These are phyloP conservation scores for Solanum appendiculatum DNA, from an alignment of 257 asterid genomes.

Conservation along the genomic window DNA sequence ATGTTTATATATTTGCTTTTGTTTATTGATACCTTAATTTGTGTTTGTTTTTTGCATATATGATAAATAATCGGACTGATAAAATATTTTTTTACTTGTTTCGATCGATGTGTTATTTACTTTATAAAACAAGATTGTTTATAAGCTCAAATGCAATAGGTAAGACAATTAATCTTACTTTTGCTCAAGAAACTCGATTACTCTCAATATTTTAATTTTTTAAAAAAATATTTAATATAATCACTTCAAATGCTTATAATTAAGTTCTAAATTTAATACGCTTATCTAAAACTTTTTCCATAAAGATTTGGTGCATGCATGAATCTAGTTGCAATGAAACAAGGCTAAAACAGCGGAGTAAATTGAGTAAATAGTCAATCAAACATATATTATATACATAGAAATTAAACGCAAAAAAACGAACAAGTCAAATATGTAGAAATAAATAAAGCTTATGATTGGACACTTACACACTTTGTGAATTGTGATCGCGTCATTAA, in stretches of 20 bases:
- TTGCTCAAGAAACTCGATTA: no score
- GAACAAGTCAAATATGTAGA: neutral
- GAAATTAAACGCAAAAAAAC: neutral
- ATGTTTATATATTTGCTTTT: neutral
- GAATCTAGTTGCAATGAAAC: neutral
- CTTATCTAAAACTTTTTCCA: no score
- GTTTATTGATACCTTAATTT: neutral
- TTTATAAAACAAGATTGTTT: neutral
- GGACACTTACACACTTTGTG: neutral
- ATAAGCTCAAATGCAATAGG: neutral
- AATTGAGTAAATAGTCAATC: neutral
- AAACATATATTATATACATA: neutral
- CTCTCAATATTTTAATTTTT: no score
- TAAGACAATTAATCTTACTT: no score
- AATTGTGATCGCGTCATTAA: no score
- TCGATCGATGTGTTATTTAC: neutral
- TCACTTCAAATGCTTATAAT: no score
- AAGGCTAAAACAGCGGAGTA: neutral
- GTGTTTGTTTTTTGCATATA: neutral
- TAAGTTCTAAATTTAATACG: no score
- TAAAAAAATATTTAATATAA: no score
- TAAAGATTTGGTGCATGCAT: neutral
- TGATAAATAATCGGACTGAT: neutral
- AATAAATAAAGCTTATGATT: neutral
- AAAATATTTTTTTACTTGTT: neutral